phyloP scores from a whole-genome alignment of 2,329 filamentous ascomycete genomes.

The Diaporthe citriasiana region DNA sequence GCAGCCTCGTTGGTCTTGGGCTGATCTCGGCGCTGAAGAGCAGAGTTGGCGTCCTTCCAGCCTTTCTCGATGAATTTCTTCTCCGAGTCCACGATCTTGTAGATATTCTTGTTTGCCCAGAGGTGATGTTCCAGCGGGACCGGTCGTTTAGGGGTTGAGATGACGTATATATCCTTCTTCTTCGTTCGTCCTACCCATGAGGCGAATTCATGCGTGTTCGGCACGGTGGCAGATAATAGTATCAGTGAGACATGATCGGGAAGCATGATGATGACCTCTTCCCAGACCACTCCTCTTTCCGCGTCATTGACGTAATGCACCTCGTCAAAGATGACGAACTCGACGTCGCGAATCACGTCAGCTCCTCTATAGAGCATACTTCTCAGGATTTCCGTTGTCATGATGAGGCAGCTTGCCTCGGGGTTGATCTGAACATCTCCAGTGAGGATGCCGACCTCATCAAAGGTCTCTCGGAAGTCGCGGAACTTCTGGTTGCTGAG shows the following conservation, averaged over 20 bases:
- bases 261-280: slow-evolving; percentile 99
- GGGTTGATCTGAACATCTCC: slow-evolving; percentile 98
- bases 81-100: slow-evolving; percentile 94
- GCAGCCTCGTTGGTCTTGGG: slow-evolving; percentile 64
- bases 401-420: slow-evolving; percentile 97
- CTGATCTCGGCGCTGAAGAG: slow-evolving; percentile 86
- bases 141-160: slow-evolving; percentile 94
- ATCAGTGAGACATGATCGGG: slow-evolving; percentile 97
- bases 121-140: slow-evolving; percentile 96
- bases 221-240: slow-evolving; percentile 93
- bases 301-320: slow-evolving; percentile 98
- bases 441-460: slow-evolving; percentile 96
- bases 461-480: slow-evolving; percentile 90
- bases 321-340: slow-evolving; percentile 99
- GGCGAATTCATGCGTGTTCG: slow-evolving; percentile 97
- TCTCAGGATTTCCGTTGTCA: slow-evolving; percentile 97
- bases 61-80: slow-evolving; percentile 93
- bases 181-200: slow-evolving; percentile 99
- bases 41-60: slow-evolving; percentile 93
- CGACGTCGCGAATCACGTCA: slow-evolving; percentile 95
- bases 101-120: slow-evolving; percentile 92
- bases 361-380: slow-evolving; percentile 99
- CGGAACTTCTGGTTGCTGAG: slow-evolving; percentile 99
- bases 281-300: slow-evolving; percentile 97
- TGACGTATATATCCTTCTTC: slow-evolving; percentile 99